Evolutionary conservation across 2,329 filamentous ascomycete species (phyloP).

Genomic region (Falciphora oryzae): DNA sequence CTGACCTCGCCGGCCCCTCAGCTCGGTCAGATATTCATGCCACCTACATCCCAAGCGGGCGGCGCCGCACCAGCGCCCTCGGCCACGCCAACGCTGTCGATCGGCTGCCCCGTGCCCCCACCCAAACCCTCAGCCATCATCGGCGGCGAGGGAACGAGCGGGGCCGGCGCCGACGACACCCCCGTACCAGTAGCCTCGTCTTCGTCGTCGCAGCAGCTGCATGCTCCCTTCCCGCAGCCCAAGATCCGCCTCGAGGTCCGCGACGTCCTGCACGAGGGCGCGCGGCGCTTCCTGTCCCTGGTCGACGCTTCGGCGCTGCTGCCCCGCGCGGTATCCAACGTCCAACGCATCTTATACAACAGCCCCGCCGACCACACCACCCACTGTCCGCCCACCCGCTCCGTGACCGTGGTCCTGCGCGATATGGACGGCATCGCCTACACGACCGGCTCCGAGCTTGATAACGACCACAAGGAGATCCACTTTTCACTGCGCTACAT

Average conservation of each 20-base stretch:
- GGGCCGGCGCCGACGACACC: slow-evolving; percentile 8
- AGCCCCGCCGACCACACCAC: slow-evolving; percentile 35
- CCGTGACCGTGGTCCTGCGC: slow-evolving; percentile 76
- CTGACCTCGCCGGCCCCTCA: slow-evolving; percentile 26
- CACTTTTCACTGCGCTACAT: slow-evolving; percentile 81
- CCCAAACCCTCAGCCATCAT: slow-evolving; percentile 1
- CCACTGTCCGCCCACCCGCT: slow-evolving; percentile 61
- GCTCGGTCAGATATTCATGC: slow-evolving; percentile 25
- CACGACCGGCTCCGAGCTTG: slow-evolving; percentile 73
- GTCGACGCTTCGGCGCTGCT: slow-evolving; percentile 60
- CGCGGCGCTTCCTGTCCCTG: slow-evolving; percentile 60
- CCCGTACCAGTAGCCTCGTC: slow-evolving; percentile 4
- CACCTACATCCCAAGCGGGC: slow-evolving; percentile 22
- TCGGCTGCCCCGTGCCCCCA: not conserved
- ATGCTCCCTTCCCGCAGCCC: slow-evolving; percentile 35
- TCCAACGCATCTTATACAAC: slow-evolving; percentile 67
- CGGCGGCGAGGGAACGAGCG: slow-evolving; percentile 2
- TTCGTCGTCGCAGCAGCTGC: slow-evolving; percentile 5
- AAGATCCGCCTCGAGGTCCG: slow-evolving; percentile 55
- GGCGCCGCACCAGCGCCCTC: slow-evolving; percentile 8
- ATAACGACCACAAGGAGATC: slow-evolving; percentile 86
- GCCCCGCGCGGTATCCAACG: slow-evolving; percentile 55
- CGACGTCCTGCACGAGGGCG: slow-evolving; percentile 54
- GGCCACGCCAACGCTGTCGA: slow-evolving; percentile 1
- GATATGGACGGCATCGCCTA: slow-evolving; percentile 83